phyloP scores from a whole-genome alignment of 139 green algal genomes.

The Pycnococcus provasolii region DNA sequence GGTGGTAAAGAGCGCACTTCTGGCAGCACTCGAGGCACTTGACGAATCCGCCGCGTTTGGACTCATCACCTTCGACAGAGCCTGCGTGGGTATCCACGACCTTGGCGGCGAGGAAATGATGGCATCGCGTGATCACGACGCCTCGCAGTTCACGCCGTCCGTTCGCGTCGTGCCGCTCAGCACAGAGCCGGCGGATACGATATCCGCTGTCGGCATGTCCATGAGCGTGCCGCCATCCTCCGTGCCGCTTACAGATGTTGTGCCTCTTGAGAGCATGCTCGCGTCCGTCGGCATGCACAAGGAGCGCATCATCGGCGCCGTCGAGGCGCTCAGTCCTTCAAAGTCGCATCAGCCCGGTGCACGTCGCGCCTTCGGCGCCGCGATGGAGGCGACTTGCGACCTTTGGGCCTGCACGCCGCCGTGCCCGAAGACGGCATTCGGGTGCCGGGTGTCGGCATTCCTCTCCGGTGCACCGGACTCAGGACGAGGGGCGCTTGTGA shows the following conservation, averaged over 20 bases:
- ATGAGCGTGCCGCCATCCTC: no score
- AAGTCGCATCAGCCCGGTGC: not conserved
- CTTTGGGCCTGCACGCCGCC: no score
- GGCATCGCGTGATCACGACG: no score
- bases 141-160: no score
- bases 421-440: no score
- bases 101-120: not conserved
- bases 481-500: not conserved
- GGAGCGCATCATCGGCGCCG: not conserved
- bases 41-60: not conserved
- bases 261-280: no score
- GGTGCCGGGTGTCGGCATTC: not conserved
- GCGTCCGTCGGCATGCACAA: not conserved
- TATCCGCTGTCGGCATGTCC: no score
- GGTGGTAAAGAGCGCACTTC: not conserved
- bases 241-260: no score
- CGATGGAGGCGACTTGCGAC: not conserved
- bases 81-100: not conserved
- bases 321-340: not conserved
- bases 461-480: not conserved
- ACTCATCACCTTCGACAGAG: constrained; percentile 3
- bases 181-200: no score
- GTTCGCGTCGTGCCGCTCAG: no score
- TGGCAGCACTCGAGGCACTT: constrained; percentile 6
- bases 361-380: not conserved